Evolutionary conservation across 2,329 filamentous ascomycete species (phyloP), one percentile per base, ranked within the genome.

Genomic region (Sclerotinia glacialis): DNA sequence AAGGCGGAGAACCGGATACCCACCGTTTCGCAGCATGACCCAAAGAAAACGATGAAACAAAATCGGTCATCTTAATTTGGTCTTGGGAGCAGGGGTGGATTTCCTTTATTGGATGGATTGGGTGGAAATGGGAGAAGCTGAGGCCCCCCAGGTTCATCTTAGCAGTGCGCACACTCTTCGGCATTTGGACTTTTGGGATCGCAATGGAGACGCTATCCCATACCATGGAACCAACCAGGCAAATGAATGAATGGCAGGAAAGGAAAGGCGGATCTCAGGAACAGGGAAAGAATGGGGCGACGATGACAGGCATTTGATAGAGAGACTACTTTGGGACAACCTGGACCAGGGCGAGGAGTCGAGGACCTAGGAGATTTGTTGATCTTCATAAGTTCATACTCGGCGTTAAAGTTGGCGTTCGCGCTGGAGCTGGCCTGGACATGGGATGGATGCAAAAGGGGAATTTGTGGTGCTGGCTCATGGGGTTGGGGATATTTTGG

Each of bases 121-220:
- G 23, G 40, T 56, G 31, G 53, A 42, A 56, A 56, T 42, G 53
- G 44, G n/a, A 26, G 21, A 26, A 26, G 44, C 58, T 49, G 44
- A 61, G 58, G 34, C 58, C 58, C 44, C 28, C 31, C 58, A 49
- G 8, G 14, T 60, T 60, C 58, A 49, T 40, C 23, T 49, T 11
- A 60, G 44, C 58, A 60, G 44, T 31, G 58, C 58, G 44, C 44
- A 31, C 42, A 60, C 58, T 61, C 44, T 60, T 49, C 58, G 44
- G 58, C 46, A 61, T 50, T 50, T 61, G 58, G 23, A 26, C 7
- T 11, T 56, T 28, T n/a, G 37, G n/a, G 31, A 34, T 54, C 18
- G 34, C 28, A 47, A 60, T 47, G 42, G 26, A 28, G 42, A 37
- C 26, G 26, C 56, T 47, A 37, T 37, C 12, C 28, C 9, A 47